Conservation (phyloP, 108 stramenopile species). For the Skeletonema costatum region DNA sequence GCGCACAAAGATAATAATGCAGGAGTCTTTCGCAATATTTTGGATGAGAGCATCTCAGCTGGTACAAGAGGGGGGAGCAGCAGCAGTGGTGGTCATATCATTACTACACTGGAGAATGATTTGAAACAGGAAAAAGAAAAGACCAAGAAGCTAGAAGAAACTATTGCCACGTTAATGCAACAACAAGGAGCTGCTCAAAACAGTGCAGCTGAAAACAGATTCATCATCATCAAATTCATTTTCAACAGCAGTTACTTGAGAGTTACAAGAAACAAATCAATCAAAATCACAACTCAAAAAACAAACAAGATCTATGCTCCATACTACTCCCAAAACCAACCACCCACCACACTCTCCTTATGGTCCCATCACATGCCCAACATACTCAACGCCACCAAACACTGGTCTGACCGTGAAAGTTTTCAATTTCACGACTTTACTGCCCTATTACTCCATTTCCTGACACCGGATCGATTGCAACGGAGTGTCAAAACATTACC, state of each 20-base stretch:
- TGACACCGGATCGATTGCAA: constrained; percentile 45
- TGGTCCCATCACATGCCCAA: constrained; percentile 33
- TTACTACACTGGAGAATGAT: not conserved
- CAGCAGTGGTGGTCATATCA: no score
- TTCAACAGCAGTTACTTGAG: not conserved
- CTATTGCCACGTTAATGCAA: not conserved
- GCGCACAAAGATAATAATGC: not conserved
- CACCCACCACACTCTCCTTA: constrained; percentile 37
- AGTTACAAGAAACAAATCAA: not conserved
- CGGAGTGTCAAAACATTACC: constrained; percentile 43
- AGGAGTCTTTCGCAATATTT: not conserved
- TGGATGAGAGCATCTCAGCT: not conserved
- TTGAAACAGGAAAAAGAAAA: not conserved
- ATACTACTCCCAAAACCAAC: constrained; percentile 32
- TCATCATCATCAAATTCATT: not conserved
- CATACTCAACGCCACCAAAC: constrained; percentile 35
- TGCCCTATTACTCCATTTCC: constrained; percentile 7
- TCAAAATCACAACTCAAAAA: not conserved
- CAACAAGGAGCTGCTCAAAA: not conserved
- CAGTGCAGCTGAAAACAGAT: not conserved
- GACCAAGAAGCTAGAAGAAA: not conserved
- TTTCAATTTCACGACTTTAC: constrained; percentile 40
- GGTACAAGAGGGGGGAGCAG: not conserved
- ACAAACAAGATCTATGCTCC: constrained; percentile 23
- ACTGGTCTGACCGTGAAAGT: constrained; percentile 7